Evolutionary conservation across 2,329 filamentous ascomycete species (phyloP), one percentile per base, ranked within the genome.

Genomic region (Lecanicillium sp.): DNA sequence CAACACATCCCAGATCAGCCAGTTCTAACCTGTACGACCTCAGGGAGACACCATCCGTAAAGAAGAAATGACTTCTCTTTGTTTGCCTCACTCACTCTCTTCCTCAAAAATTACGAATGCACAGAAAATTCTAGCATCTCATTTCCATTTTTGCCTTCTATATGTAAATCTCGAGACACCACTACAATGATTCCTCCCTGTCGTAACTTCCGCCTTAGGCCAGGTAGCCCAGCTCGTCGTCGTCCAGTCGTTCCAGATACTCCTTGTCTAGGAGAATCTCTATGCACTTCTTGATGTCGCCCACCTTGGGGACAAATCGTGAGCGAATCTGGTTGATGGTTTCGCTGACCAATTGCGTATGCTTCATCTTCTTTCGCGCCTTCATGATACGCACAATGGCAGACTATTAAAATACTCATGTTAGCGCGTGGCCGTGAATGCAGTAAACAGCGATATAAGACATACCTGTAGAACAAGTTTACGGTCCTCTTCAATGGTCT

Each of bases 381-480:
- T 98, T 98, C 92, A 98, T 98, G 69, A 98, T 96, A 56, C 92
- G 87, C 41, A 98, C 92, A 61, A 98, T 97, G 17, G 90, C 89
- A 46, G 92, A 97, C 90, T 98, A 41, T n/a, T n/a, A n/a, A 20
- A 25, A 30, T 3, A 14, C 20, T 33, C 10, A 20, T 31, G 47
- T 63, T 52, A 61, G 55, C 25, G 36, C 36, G 17, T 19, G 17
- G 8, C 13, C 14, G 4, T 6, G 11, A 6, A 25, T 7, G 7
- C 6, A 25, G 11, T 7, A 25, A 29, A 31, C 14, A 40, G 5
- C 39, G 7, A 30, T 5, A 40, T 37, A 30, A 9, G n/a, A 41
- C 82, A 62, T 75, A 95, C 90, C 81, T 98, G 92, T 58, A 97
- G 84, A 43, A 98, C 77, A 44, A 98, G 72, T 66, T 97, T 97